phyloP scores from a whole-genome alignment of 345 rosid species.

The Gossypium thurberi region DNA sequence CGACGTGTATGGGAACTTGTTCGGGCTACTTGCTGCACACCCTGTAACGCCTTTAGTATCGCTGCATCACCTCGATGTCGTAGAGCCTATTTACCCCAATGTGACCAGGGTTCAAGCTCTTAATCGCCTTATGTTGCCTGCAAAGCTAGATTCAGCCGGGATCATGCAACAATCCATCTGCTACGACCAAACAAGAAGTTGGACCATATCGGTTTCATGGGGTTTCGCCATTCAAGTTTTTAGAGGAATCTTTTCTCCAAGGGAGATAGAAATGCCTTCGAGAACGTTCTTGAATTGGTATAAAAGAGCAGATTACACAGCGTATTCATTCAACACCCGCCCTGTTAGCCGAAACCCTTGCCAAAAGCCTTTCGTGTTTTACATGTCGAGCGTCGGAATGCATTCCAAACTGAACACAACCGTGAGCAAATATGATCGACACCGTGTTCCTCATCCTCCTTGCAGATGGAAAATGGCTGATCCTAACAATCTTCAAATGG shows the following conservation, averaged over 20 bases:
- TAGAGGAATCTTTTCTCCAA: constrained; percentile 73
- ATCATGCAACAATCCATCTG: constrained; percentile 93
- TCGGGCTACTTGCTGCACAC: constrained; percentile 93
- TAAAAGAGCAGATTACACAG: constrained; percentile 80
- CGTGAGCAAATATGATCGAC: constrained; percentile 51
- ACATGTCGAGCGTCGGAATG: constrained; percentile 42
- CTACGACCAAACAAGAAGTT: constrained; percentile 56
- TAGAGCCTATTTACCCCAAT: constrained; percentile 88
- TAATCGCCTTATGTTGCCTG: constrained; percentile 47
- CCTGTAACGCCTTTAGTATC: constrained; percentile 82
- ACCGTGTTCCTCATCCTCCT: constrained; percentile 45
- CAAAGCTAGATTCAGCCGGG: constrained; percentile 73
- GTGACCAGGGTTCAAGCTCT: constrained; percentile 73
- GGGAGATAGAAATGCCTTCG: constrained; percentile 94
- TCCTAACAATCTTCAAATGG: constrained; percentile 39
- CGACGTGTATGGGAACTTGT: constrained; percentile 84
- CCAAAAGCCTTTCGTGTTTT: constrained; percentile 81
- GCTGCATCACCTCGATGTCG: constrained; percentile 89
- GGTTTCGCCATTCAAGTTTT: constrained; percentile 82
- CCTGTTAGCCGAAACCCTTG: constrained; percentile 80
- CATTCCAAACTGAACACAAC: constrained; percentile 41
- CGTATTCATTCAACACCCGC: constrained; percentile 91
- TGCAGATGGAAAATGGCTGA: constrained; percentile 86
- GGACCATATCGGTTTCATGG: constrained; percentile 93
- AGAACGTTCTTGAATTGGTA: constrained; percentile 97